Conservation (phyloP, 768 basidiomycete genomes). For the Hortiboletus flavorubellus region DNA sequence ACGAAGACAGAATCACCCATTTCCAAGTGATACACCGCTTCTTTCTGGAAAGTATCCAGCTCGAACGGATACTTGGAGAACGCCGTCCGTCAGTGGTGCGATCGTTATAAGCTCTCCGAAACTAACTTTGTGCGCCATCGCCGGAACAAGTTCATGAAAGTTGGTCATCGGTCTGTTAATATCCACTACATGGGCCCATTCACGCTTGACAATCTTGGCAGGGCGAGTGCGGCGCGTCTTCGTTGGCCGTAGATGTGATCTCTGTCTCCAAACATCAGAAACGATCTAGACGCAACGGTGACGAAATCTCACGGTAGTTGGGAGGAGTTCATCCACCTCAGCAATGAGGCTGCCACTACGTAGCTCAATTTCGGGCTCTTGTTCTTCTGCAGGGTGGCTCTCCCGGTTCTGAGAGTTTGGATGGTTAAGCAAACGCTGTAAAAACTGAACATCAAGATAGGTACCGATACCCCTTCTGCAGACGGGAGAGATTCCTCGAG, state of each 20-base stretch:
- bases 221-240: conserved; percentile 43
- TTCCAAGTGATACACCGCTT: conserved; percentile 96
- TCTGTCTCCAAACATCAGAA: conserved; percentile 35
- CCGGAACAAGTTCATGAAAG: conserved; percentile 89
- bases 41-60: conserved; percentile 97
- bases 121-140: conserved; percentile 89
- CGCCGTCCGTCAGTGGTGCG: conserved; percentile 4
- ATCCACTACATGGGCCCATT: conserved; percentile 98
- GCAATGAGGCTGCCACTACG: conserved; percentile 24
- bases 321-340: conserved; percentile 81
- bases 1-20: conserved; percentile 98
- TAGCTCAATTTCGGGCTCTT: conserved; percentile 21
- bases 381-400: conserved; percentile 17
- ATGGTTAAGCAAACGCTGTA: conserved; percentile 25
- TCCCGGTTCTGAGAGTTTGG: conserved; percentile 20
- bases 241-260: conserved; percentile 55
- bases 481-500: conserved; percentile 23
- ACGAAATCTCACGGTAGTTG: conserved; percentile 41
- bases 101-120: neutral
- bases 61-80: conserved; percentile 94
- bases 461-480: conserved; percentile 17
- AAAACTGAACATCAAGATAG: neutral
- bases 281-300: neutral
- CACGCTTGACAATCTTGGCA: conserved; percentile 66
- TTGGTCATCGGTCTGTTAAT: conserved; percentile 87